Evolutionary conservation across 2,329 filamentous ascomycete species (phyloP).

Genomic region (Macrophomina phaseolina): DNA sequence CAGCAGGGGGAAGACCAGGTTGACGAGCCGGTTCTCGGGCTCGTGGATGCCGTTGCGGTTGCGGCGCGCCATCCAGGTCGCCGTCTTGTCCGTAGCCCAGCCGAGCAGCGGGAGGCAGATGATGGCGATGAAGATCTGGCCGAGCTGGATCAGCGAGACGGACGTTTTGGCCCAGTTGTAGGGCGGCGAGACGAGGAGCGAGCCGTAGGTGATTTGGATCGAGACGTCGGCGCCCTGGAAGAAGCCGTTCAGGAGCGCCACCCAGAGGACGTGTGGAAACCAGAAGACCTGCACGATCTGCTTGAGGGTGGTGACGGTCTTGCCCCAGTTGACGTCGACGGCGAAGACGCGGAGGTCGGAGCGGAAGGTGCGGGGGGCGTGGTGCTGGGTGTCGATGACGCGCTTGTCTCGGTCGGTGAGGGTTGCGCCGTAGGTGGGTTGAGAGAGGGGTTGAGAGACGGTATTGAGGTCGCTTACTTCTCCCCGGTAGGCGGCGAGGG

Average conservation of each 20-base stretch:
- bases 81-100: slow-evolving; percentile 40
- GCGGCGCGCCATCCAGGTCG: slow-evolving; percentile 39
- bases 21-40: slow-evolving; percentile 48
- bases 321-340: slow-evolving; percentile 24
- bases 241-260: slow-evolving; percentile 32
- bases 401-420: slow-evolving; percentile 27
- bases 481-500: slow-evolving; percentile 26
- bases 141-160: slow-evolving; percentile 33
- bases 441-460: neutral
- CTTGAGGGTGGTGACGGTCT: slow-evolving; percentile 27
- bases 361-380: slow-evolving; percentile 14
- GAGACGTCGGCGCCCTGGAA: slow-evolving; percentile 33
- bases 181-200: slow-evolving; percentile 32
- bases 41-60: slow-evolving; percentile 44
- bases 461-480: slow-evolving; percentile 9
- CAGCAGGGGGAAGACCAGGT: slow-evolving; percentile 47
- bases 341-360: slow-evolving; percentile 27
- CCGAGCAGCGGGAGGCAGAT: slow-evolving; percentile 36
- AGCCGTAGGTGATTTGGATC: slow-evolving; percentile 35
- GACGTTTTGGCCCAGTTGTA: slow-evolving; percentile 33
- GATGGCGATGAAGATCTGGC: slow-evolving; percentile 41
- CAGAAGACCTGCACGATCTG: slow-evolving; percentile 32
- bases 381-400: slow-evolving; percentile 16
- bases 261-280: slow-evolving; percentile 35
- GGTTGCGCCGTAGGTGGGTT: neutral